phyloP scores from a whole-genome alignment of 805 yeast species.

The Yarrowia osloensis region DNA sequence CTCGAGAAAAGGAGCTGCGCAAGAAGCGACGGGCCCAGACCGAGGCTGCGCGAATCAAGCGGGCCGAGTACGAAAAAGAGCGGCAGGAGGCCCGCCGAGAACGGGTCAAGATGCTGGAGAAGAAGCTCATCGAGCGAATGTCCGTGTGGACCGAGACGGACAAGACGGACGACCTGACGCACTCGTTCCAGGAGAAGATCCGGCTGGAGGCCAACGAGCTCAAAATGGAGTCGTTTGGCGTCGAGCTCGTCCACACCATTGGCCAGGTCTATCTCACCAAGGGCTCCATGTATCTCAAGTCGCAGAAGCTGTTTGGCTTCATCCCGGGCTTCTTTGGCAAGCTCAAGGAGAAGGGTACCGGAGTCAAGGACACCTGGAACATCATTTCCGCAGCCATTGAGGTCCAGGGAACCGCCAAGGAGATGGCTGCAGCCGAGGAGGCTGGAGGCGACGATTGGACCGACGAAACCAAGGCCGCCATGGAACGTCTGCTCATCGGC shows the following conservation, averaged over 20 bases:
- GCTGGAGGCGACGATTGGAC: conserved; percentile 55
- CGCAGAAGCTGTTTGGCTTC: conserved; percentile 76
- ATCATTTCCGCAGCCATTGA: conserved; percentile 83
- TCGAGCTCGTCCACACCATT: conserved; percentile 75
- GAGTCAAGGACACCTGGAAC: conserved; percentile 79
- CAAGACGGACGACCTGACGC: conserved; percentile 60
- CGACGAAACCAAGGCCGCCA: conserved; percentile 67
- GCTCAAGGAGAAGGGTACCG: conserved; percentile 79
- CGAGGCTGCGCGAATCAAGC: conserved; percentile 52
- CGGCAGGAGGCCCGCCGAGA: conserved; percentile 66
- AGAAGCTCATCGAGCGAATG: conserved; percentile 58
- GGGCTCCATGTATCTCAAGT: conserved; percentile 69
- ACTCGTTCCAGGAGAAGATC: conserved; percentile 63
- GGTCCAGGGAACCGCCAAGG: conserved; percentile 77
- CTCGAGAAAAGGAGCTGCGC: conserved; percentile 40
- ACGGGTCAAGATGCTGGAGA: conserved; percentile 61
- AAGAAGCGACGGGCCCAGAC: conserved; percentile 41
- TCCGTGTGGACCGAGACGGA: conserved; percentile 62
- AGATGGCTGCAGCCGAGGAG: conserved; percentile 72
- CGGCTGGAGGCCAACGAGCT: conserved; percentile 84
- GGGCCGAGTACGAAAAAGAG: conserved; percentile 75
- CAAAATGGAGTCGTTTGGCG: conserved; percentile 93
- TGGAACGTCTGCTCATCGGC: conserved; percentile 81
- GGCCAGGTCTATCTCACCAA: conserved; percentile 77
- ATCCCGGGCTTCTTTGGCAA: conserved; percentile 79